Evolutionary conservation across 306 rosid genomes (phyloP).

Genomic region (Prunus mume): DNA sequence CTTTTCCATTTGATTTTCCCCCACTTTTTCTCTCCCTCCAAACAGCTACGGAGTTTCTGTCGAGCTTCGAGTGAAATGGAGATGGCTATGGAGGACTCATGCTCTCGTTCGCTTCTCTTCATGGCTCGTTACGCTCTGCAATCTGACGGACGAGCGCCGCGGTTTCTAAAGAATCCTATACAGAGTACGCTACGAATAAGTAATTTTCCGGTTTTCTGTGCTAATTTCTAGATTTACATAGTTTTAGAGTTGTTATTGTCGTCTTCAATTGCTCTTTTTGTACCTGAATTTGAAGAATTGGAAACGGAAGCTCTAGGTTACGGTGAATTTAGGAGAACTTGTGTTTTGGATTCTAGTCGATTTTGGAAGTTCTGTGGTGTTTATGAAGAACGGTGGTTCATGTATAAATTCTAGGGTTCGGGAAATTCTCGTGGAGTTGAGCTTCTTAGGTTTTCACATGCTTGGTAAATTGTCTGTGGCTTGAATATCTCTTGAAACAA

Average conservation of each 20-base stretch:
- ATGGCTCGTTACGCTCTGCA: conserved; percentile 38
- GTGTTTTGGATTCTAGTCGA: neutral
- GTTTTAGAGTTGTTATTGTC: neutral
- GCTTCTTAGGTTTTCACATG: conserved; percentile 3
- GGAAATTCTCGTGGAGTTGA: neutral
- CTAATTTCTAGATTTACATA: conserved; percentile 24
- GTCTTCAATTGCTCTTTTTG: conserved; percentile 22
- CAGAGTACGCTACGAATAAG: conserved; percentile 56
- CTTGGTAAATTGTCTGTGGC: neutral
- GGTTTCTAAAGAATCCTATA: conserved; percentile 50
- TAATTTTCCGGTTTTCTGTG: conserved; percentile 32
- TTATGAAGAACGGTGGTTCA: neutral
- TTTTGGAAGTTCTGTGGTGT: conserved; percentile 1
- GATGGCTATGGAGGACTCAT: conserved; percentile 66
- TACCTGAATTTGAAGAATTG: conserved; percentile 24
- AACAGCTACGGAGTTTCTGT: neutral
- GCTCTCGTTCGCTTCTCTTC: conserved; percentile 45
- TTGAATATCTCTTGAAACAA: neutral
- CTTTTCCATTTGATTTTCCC: conserved; percentile 5
- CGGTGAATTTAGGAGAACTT: conserved; percentile 23
- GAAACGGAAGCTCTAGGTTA: conserved; percentile 16
- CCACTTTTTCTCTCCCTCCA: conserved; percentile 11
- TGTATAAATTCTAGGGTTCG: conserved; percentile 13
- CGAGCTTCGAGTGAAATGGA: conserved; percentile 45
- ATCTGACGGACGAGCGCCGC: conserved; percentile 54